Evolutionary conservation across 1,139 yeast genomes (phyloP).

Genomic region (Protomyces inundatus): DNA sequence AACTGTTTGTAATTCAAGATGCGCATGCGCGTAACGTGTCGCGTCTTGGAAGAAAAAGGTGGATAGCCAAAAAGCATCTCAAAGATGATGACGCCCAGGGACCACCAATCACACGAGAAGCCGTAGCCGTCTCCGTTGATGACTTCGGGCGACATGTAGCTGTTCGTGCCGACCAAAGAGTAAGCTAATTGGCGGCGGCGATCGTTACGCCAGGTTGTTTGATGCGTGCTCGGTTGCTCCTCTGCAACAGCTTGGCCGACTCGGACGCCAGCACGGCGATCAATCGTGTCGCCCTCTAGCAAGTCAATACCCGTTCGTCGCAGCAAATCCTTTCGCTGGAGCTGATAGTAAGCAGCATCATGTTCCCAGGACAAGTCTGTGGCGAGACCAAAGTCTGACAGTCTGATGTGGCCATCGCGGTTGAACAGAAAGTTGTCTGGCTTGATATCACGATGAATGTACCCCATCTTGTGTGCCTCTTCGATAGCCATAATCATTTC

Average conservation of each 20-base stretch:
- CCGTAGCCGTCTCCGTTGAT: slow-evolving; percentile 78
- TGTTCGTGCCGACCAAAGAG: slow-evolving; percentile 91
- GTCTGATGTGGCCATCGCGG: slow-evolving; percentile 71
- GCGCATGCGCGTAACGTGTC: slow-evolving; percentile 27
- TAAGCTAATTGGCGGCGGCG: slow-evolving; percentile 37
- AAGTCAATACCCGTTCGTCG: slow-evolving; percentile 25
- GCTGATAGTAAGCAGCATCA: slow-evolving; percentile 34
- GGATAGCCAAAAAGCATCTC: slow-evolving; percentile 89
- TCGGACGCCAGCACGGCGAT: slow-evolving; percentile 14
- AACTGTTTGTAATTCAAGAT: slow-evolving; percentile 20
- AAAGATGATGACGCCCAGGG: slow-evolving; percentile 87
- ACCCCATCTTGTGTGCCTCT: slow-evolving; percentile 74
- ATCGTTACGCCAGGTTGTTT: slow-evolving; percentile 20
- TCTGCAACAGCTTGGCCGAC: not conserved
- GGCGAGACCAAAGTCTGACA: slow-evolving; percentile 72
- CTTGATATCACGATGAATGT: slow-evolving; percentile 77
- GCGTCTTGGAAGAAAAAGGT: slow-evolving; percentile 80
- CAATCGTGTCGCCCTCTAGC: slow-evolving; percentile 23
- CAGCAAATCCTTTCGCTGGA: slow-evolving; percentile 21
- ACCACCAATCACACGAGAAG: slow-evolving; percentile 95
- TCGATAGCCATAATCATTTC: slow-evolving; percentile 84
- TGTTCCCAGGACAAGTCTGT: slow-evolving; percentile 67
- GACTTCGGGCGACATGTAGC: slow-evolving; percentile 92
- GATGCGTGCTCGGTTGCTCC: slow-evolving; percentile 7
- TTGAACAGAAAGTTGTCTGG: slow-evolving; percentile 72